phyloP scores from a whole-genome alignment of 106 monocot species.

The Platanthera zijinensis region DNA sequence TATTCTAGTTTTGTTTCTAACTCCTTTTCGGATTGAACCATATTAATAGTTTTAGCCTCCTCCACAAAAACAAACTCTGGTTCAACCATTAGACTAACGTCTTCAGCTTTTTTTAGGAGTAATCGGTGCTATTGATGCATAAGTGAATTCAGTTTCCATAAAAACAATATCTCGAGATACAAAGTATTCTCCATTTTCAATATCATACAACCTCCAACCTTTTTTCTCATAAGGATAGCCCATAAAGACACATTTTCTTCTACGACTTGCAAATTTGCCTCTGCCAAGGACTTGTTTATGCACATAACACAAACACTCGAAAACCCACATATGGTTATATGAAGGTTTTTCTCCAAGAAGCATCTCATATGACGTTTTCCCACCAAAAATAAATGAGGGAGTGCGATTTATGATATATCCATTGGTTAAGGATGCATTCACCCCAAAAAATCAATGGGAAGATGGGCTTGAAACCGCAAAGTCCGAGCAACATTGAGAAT shows the following conservation, averaged over 20 bases:
- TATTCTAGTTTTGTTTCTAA: neutral
- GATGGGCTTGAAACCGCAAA: neutral
- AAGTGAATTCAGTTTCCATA: neutral
- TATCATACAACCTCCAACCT: neutral
- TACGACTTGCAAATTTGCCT: neutral
- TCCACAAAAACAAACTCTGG: neutral
- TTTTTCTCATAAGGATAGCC: neutral
- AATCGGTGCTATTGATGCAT: neutral
- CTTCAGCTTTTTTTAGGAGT: neutral
- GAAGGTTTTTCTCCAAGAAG: neutral
- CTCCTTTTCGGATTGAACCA: neutral
- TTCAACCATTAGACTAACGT: neutral
- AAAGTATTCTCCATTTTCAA: neutral
- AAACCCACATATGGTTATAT: neutral
- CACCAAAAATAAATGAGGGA: neutral
- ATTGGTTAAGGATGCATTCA: neutral
- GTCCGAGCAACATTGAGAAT: neutral
- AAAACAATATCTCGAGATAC: neutral
- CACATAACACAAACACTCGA: neutral
- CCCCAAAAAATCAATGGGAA: slow-evolving; percentile 2
- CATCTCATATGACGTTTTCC: neutral
- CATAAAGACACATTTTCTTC: neutral
- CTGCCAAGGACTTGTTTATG: neutral
- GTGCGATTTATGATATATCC: neutral
- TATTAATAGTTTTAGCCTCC: neutral